phyloP scores from a whole-genome alignment of 306 rosid species.

The Ormosia emarginata region DNA sequence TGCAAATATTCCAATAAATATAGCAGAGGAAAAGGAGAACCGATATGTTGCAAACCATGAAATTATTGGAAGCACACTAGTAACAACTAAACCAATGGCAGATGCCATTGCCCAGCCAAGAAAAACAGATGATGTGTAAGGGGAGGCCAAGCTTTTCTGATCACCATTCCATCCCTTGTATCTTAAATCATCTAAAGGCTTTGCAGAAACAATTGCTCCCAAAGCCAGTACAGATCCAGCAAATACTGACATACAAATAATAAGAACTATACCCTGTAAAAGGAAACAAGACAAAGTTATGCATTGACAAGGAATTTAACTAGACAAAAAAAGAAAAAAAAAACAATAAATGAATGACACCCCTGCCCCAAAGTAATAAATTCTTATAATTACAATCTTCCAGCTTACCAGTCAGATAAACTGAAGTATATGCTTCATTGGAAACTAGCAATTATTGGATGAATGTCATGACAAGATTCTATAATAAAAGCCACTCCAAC shows the following conservation, averaged over 20 bases:
- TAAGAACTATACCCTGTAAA: constrained; percentile 77
- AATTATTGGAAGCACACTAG: constrained; percentile 85
- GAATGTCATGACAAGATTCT: background rate
- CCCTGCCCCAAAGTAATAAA: background rate
- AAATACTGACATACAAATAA: constrained; percentile 61
- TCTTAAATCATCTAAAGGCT: constrained; percentile 84
- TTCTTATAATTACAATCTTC: background rate
- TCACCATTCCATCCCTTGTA: constrained; percentile 89
- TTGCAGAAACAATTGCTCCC: constrained; percentile 85
- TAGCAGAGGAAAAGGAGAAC: constrained; percentile 86
- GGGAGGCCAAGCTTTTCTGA: constrained; percentile 67
- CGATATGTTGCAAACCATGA: constrained; percentile 98
- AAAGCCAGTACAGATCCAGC: constrained; percentile 83
- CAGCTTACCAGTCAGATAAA: background rate
- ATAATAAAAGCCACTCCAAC: background rate
- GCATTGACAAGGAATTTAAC: constrained; percentile 10
- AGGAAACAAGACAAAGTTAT: constrained; percentile 23
- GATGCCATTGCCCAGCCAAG: constrained; percentile 99
- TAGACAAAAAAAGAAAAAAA: background rate
- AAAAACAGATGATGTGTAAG: constrained; percentile 80
- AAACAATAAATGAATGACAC: background rate
- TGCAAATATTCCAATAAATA: constrained; percentile 74
- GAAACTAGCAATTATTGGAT: background rate
- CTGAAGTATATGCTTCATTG: background rate
- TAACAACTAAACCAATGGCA: constrained; percentile 74